Conservation (phyloP, 208 protist species). For the Acanthamoeba divionensis region DNA sequence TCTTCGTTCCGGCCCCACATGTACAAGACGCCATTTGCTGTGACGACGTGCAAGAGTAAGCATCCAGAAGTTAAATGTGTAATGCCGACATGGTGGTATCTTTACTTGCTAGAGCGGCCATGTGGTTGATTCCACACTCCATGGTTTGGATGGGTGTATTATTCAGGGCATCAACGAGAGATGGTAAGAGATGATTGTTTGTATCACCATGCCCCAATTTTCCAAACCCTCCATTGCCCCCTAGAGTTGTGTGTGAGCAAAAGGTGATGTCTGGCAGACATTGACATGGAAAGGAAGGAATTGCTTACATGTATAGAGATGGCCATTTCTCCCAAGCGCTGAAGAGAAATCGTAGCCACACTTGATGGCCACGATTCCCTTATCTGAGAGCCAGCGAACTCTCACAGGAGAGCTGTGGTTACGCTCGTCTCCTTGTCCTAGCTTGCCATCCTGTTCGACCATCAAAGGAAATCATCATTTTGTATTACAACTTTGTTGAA, state of each 20-base stretch:
- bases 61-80: too few relatives aligned
- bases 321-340: background rate
- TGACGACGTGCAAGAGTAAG: too few relatives aligned
- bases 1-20: conserved; percentile 15
- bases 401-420: background rate
- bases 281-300: background rate
- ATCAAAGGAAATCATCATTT: background rate
- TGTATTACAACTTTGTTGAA: too few relatives aligned
- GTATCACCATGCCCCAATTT: background rate
- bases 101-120: conserved; percentile 12
- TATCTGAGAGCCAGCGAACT: background rate
- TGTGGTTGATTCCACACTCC: background rate
- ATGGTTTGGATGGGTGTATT: background rate
- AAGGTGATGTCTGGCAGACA: background rate
- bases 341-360: conserved; percentile 22
- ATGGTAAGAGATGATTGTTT: background rate
- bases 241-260: too few relatives aligned
- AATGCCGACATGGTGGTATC: too few relatives aligned
- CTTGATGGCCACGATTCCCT: background rate
- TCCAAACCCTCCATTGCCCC: background rate
- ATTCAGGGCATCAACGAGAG: background rate
- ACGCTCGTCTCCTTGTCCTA: conserved; percentile 14
- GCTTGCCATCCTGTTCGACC: conserved; percentile 30
- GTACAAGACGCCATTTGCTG: background rate
- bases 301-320: background rate